Percentiles rank a stretch among this genome's conserved stretches.
phyloP scores from a whole-genome alignment of 2,329 filamentous ascomycete species.

The Moelleriella libera region DNA sequence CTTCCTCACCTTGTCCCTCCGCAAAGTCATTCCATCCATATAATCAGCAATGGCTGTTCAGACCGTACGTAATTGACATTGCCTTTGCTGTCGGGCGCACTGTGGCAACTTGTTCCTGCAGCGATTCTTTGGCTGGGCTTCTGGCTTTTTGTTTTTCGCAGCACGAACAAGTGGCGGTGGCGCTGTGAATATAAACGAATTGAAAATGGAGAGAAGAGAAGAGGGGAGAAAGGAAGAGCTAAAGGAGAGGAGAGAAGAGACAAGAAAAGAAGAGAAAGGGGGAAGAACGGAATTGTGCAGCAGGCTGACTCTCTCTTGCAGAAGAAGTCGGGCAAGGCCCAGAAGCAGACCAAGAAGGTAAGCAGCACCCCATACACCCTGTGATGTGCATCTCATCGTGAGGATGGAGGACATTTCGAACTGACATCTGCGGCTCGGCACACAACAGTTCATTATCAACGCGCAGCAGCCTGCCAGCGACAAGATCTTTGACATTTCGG shows the following conservation, averaged over 20 bases:
- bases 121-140: too few relatives aligned
- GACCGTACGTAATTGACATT: constrained; percentile 76
- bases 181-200: too few relatives aligned
- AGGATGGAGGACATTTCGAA: background rate
- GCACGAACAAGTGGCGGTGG: too few relatives aligned
- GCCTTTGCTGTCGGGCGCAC: constrained; percentile 86
- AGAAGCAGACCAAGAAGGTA: constrained; percentile 83
- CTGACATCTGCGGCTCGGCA: background rate
- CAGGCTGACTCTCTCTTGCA: constrained; percentile 69
- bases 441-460: constrained; percentile 87
- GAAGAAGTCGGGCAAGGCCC: constrained; percentile 55
- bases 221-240: too few relatives aligned
- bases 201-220: too few relatives aligned
- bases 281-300: constrained; percentile 43
- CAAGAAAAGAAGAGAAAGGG: too few relatives aligned
- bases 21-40: constrained; percentile 10
- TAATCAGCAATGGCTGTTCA: constrained; percentile 62
- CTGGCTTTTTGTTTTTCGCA: too few relatives aligned
- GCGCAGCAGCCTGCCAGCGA: constrained; percentile 94
- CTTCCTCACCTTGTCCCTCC: background rate
- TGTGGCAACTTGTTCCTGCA: background rate
- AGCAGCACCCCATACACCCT: constrained; percentile 1
- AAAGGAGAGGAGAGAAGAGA: too few relatives aligned
- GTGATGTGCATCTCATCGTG: background rate
- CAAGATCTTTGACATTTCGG: constrained; percentile 99